Evolutionary conservation across 129 eudicot genomes (phyloP), one percentile per base, ranked within the genome.

Genomic region (Artemisia annua): DNA sequence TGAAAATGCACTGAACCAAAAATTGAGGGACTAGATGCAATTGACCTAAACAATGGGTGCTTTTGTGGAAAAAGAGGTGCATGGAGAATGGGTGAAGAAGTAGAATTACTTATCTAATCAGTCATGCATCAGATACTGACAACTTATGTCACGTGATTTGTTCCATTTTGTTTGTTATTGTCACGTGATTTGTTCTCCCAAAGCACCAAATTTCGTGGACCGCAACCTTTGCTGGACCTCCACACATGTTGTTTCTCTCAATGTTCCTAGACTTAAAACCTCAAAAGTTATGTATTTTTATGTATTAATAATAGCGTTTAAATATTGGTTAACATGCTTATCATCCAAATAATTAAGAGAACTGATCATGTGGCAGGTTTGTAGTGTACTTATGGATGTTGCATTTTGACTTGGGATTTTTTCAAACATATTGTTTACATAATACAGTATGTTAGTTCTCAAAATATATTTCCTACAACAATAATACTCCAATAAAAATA

Each of bases 61-160:
- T 1, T 30, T 15, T 5, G 7, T 8, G 22, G 43, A 55, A 54
- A 16, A 26, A 16, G 24, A 2, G 49, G 17, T 7, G 11, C 16
- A 55, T 70, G 24, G 57, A 44, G 50, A 65, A 68, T 8, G 19
- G 57, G 9, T 63, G 77, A 63, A 78, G 72, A 78, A 71, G 72
- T 65, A 56, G 52, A 17, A 53, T 50, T 54, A 15, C 82, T 64
- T 78, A 78, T 78, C 72, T 55, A 75, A 66, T 54, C 66, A 55
- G 59, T 66, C 73, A 55, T 39, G 59, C 57, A 16, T 18, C 79
- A 54, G 67, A 75, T 75, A 55, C 79, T 53, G 73, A 66, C 79
- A 75, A 28, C 28, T 66, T 32, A 55, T 66, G 49, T 74, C 79
- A 74, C 65, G 56, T 74, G 72, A 4, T 63, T 63, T 73, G 70